Evolutionary conservation across 129 eudicot genomes (phyloP).

Genomic region (Heracleum sosnowskyi): DNA sequence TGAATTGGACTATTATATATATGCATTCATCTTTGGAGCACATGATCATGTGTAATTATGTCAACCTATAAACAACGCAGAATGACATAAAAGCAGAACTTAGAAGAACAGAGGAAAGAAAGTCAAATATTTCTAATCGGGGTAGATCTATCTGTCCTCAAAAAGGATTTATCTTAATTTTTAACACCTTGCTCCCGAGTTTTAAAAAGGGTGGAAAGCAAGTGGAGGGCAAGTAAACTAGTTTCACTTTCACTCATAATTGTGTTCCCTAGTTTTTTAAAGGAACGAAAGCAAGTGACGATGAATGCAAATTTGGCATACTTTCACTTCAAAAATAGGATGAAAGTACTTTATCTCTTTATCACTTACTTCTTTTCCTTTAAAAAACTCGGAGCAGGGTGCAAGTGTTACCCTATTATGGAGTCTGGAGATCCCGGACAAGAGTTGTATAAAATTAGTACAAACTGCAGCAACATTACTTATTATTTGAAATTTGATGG

Average conservation of each 20-base stretch:
- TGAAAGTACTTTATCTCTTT: too few species aligned
- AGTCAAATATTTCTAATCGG: not conserved
- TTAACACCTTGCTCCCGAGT: too few species aligned
- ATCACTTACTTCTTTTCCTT: too few species aligned
- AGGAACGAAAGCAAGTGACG: too few species aligned
- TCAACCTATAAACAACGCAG: not conserved
- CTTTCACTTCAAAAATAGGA: too few species aligned
- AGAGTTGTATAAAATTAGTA: not conserved
- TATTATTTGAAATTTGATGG: not conserved
- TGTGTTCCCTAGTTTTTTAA: too few species aligned
- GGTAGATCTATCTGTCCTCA: not conserved
- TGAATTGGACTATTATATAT: not conserved
- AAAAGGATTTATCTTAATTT: not conserved
- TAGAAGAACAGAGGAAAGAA: too few species aligned
- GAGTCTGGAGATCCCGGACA: not conserved
- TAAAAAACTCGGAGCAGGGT: too few species aligned
- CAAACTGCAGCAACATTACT: not conserved
- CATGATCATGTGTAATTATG: not conserved
- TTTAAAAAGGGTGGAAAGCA: too few species aligned
- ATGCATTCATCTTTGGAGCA: not conserved
- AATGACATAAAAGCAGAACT: not conserved
- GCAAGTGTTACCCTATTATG: not conserved
- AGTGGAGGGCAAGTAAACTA: too few species aligned
- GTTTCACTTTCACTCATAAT: too few species aligned
- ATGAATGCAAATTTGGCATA: too few species aligned